These are phyloP conservation scores for Scytalidium sp. DNA, from an alignment of 2,329 filamentous ascomycete species.

Conservation along the genomic window DNA sequence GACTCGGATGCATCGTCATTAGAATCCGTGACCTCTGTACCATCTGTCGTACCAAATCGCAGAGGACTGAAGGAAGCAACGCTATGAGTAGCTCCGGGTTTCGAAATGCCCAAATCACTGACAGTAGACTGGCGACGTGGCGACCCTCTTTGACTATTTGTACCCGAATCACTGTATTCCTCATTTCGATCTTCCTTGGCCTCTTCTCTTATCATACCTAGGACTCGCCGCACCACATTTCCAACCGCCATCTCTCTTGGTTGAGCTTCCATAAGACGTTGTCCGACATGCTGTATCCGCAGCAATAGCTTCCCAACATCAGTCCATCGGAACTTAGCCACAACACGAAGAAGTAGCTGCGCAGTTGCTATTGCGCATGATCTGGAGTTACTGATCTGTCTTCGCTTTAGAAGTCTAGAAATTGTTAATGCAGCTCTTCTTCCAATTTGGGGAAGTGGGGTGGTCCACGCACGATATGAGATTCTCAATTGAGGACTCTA, in stretches of 20 bases:
- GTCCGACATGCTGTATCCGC: constrained; percentile 75
- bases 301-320: constrained; percentile 77
- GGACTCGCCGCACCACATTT: constrained; percentile 87
- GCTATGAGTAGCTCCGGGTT: constrained; percentile 9
- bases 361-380: constrained; percentile 89
- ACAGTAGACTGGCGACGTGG: constrained; percentile 18
- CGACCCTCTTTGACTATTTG: constrained; percentile 24
- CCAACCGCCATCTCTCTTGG: constrained; percentile 89
- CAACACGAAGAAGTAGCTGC: constrained; percentile 81
- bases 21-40: constrained; percentile 13
- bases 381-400: constrained; percentile 85
- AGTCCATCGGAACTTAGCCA: constrained; percentile 75
- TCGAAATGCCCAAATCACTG: constrained; percentile 12
- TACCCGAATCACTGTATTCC: constrained; percentile 31
- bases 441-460: neutral
- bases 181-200: constrained; percentile 75
- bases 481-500: constrained; percentile 80
- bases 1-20: constrained; percentile 20
- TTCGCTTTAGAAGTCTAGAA: constrained; percentile 72
- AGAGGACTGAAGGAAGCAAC: constrained; percentile 19
- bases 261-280: constrained; percentile 75
- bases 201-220: constrained; percentile 89
- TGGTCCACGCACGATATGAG: constrained; percentile 67
- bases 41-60: constrained; percentile 22
- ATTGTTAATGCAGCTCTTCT: constrained; percentile 10